Evolutionary conservation across 2,329 filamentous ascomycete species (phyloP), one percentile per base, ranked within the genome.

Genomic region (Penicillium sp.): DNA sequence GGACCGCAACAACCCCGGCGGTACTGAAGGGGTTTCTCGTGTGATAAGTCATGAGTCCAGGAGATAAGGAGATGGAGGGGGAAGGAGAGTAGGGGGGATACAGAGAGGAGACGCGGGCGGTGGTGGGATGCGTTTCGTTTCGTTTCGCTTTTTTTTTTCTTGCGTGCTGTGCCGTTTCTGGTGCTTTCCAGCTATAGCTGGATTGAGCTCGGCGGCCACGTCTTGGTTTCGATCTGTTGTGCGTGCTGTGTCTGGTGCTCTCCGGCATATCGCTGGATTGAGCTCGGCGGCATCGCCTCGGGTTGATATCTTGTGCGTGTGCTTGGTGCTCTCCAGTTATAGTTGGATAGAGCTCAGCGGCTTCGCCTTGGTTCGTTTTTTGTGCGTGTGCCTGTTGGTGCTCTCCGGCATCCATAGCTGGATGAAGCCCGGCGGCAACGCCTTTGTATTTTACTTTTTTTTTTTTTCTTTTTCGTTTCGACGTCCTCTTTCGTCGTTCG

Each of bases 1-100:
- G 30, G 30, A 33, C 47, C 47, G 47, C 47, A 26, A n/a, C 45
- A 26, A n/a, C 44, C 44, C 7, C 45, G 47, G 47, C 47, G 47
- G 47, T 51, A 51, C 33, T 51, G 47, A 51, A 17, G 15, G 28
- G 28, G 44, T 28, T 28, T 37, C 35, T 37, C 24, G 44, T 47
- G 44, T 37, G 35, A 37, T 33, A 10, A 30, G 30, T 33, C 35
- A 13, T 37, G 35, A 37, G 35, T 37, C 35, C 35, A 37, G 3
- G 24, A 22, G 24, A 47, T 22, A 4, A 22, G 40, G 19, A 22
- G 40, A 44, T 17, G 40, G 40, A 44, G 19, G 8, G 40, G n/a
- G 40, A 22, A 22, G 17, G 40, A 22, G n/a, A 19, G 40, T n/a
- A 22, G 40, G 30, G 30, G 30, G 30, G 9, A 33, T 19, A 44